phyloP scores from a whole-genome alignment of 257 asterid genomes.

The Nicotiana noctiflora region DNA sequence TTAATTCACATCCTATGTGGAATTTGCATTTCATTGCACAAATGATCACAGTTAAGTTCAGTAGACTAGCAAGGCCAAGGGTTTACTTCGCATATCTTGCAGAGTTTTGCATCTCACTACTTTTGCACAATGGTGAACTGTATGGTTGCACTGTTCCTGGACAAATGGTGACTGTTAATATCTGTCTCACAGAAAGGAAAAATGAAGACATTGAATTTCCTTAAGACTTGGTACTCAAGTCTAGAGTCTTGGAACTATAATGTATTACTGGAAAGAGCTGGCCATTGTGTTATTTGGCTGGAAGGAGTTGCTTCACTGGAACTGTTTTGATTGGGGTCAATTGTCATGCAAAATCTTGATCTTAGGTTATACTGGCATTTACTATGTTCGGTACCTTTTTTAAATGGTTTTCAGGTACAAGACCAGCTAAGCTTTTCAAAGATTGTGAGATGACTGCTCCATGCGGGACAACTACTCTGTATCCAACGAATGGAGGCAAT shows the following conservation, averaged over 20 bases:
- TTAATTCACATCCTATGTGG: background rate
- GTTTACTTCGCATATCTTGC: background rate
- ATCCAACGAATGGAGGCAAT: conserved; percentile 86
- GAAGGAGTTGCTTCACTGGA: background rate
- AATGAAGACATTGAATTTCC: background rate
- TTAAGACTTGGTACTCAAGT: background rate
- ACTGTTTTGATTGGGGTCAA: background rate
- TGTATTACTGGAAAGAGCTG: background rate
- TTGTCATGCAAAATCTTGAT: background rate
- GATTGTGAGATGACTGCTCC: conserved; percentile 89
- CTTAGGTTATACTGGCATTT: background rate
- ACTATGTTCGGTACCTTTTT: background rate
- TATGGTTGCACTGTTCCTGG: background rate
- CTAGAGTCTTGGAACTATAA: background rate
- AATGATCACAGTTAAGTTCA: background rate
- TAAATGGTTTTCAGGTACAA: conserved; percentile 45
- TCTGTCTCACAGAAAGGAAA: background rate
- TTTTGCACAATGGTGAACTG: background rate
- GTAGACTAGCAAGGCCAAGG: background rate
- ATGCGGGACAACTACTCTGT: conserved; percentile 75
- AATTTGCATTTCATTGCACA: background rate
- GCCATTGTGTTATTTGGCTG: background rate
- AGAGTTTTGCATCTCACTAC: background rate
- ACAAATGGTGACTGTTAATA: background rate
- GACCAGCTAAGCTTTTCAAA: conserved; percentile 66